These are phyloP conservation scores for Kodamaea plutei DNA, from an alignment of 1,139 yeast genomes.

Conservation along the genomic window DNA sequence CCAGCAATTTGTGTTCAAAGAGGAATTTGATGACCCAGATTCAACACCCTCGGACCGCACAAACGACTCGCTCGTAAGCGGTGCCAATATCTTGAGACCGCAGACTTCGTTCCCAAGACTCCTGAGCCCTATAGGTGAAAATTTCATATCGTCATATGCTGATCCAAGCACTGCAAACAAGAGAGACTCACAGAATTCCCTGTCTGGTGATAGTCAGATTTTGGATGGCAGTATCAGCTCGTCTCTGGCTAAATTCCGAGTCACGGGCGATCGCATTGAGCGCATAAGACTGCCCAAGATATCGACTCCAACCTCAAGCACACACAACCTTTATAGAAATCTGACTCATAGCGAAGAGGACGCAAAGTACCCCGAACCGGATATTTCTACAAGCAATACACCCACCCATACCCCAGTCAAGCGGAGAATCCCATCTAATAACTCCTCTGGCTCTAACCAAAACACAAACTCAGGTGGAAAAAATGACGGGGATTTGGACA, in stretches of 20 bases:
- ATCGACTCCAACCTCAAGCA: not conserved
- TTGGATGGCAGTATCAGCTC: slow-evolving; percentile 6
- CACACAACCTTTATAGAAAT: not conserved
- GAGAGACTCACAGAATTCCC: slow-evolving; percentile 2
- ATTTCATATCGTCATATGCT: not conserved
- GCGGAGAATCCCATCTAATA: slow-evolving; percentile 1
- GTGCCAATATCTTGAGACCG: not conserved
- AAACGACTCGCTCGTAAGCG: not conserved
- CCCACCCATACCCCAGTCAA: slow-evolving; percentile 11
- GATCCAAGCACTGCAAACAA: slow-evolving; percentile 1
- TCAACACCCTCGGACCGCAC: not conserved
- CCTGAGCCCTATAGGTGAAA: not conserved
- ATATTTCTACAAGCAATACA: slow-evolving; percentile 15
- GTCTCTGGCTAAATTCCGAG: slow-evolving; percentile 13
- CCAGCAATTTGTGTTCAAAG: slow-evolving; percentile 24
- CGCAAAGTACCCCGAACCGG: slow-evolving; percentile 20
- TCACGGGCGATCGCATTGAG: slow-evolving; percentile 12
- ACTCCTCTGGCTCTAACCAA: slow-evolving; percentile 1
- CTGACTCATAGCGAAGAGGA: slow-evolving; percentile 8
- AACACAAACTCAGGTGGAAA: slow-evolving; percentile 3
- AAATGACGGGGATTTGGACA: slow-evolving; percentile 5
- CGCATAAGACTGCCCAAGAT: slow-evolving; percentile 6
- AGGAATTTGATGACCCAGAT: slow-evolving; percentile 27
- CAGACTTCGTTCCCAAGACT: slow-evolving; percentile 1
- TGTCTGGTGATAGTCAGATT: slow-evolving; percentile 4